Evolutionary conservation across 2,329 filamentous ascomycete genomes (phyloP), one percentile per base, ranked within the genome.

Genomic region (Tolypocladium tropicale): DNA sequence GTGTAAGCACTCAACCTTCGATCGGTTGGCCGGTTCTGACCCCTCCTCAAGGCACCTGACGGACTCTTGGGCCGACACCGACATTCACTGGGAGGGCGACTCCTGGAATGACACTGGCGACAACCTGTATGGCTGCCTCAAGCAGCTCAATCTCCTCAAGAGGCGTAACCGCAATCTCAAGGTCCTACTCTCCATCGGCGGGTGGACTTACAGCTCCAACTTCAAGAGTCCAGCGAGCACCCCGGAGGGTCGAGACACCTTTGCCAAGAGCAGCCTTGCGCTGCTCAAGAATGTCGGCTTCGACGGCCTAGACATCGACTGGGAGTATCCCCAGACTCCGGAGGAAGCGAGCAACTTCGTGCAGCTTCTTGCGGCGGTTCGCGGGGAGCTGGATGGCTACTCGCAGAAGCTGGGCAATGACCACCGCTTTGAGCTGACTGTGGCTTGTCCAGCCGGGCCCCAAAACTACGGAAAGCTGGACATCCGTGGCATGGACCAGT

Each of bases 151-250:
- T 69, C 77, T 96, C 1, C 80, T 92, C 50, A 96, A 96, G 76
- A 82, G 83, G 61, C 77, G 80, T 59, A 89, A 96, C 70, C 86
- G 90, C 52, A 85, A 92, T 62, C 78, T 96, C 59, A 96, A 96
- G 70, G 77, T 94, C 4, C 78, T 96, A 14, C 80, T 96, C 5
- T 91, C 87, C 55, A 89, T 96, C 59, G 92, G 92, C 59, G 93
- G 93, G 53, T 96, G 91, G 91, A 95, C 91, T 0, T 96, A 95
- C 70, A 89, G 86, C 60, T 76, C 81, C 69, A 94, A 95, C 74
- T 95, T 96, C 71, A 79, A 82, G n/a, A 74, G 73, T 32, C 88
- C 90, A 0, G 86, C 87, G 1, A 88, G 87, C 46, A 90, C 88
- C 0, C 76, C 82, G 0, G 71, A 80, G 28, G 90, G 90, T 10